A percentile compares a stretch with the other conserved stretches of the same genome.
Conservation (phyloP, 2,329 filamentous ascomycete species). For the Penicillium sp. region DNA sequence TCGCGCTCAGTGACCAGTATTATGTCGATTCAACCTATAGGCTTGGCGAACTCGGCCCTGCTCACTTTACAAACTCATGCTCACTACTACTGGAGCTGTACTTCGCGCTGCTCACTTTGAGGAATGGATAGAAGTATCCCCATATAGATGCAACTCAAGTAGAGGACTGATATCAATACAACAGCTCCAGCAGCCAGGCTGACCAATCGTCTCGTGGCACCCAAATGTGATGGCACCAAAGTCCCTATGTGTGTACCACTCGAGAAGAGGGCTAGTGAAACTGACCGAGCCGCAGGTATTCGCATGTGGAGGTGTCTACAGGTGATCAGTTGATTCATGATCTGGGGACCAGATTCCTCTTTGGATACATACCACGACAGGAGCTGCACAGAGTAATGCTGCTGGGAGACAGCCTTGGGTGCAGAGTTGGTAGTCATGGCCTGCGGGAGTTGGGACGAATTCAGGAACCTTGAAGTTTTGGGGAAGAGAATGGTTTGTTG, state of each 20-base stretch:
- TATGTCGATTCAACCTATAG: no score
- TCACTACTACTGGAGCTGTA: no score
- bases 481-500: neutral
- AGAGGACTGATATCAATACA: constrained; percentile 1
- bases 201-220: neutral
- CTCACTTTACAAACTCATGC: no score
- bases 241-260: constrained; percentile 6
- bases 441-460: neutral
- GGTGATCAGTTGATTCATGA: neutral
- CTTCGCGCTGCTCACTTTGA: no score
- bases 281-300: neutral
- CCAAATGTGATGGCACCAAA: neutral
- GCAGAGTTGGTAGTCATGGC: neutral
- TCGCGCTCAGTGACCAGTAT: no score
- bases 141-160: neutral
- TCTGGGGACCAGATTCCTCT: neutral
- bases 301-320: neutral
- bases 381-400: neutral
- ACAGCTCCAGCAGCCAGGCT: constrained; percentile 1
- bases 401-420: constrained; percentile 2
- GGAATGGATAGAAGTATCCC: no score
- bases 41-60: no score
- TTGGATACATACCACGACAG: neutral
- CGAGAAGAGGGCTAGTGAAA: constrained; percentile 1
- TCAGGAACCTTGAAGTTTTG: neutral